Evolutionary conservation across 192 early-diverging fungal genomes (phyloP).

Genomic region (Coemansia umbellata): DNA sequence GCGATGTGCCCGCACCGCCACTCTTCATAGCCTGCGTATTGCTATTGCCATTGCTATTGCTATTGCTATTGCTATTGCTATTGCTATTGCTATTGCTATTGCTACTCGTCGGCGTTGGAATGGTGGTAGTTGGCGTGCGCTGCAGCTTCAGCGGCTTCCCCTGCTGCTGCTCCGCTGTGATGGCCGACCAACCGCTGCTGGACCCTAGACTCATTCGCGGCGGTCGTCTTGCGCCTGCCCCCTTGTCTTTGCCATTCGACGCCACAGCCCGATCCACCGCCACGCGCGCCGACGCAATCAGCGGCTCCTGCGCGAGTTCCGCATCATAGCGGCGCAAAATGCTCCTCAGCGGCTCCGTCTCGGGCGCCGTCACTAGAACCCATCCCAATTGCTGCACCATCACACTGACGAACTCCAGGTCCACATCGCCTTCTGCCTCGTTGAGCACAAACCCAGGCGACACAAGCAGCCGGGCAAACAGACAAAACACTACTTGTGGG

Average conservation of each 20-base stretch:
- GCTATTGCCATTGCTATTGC: conserved; percentile 1
- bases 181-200: too few species aligned
- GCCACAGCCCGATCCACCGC: too few species aligned
- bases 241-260: too few species aligned
- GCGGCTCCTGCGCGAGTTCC: conserved; percentile 30
- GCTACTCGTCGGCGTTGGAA: neutral
- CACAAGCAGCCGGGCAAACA: conserved; percentile 84
- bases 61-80: conserved; percentile 1
- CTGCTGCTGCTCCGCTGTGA: neutral
- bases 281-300: conserved; percentile 12
- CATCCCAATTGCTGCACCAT: conserved; percentile 99
- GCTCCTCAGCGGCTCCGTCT: conserved; percentile 76
- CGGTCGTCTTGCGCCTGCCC: too few species aligned
- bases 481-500: conserved; percentile 86
- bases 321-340: conserved; percentile 76
- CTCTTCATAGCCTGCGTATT: neutral
- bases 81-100: conserved; percentile 2
- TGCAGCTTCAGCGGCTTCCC: conserved; percentile 2
- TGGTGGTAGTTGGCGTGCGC: too few species aligned
- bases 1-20: neutral
- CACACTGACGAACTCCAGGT: conserved; percentile 83
- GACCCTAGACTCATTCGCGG: too few species aligned
- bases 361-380: conserved; percentile 93
- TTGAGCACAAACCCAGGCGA: conserved; percentile 17
- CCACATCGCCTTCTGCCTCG: conserved; percentile 6